A percentile compares a stretch with the other conserved stretches of the same genome.
phyloP scores from a whole-genome alignment of 2,329 filamentous ascomycete genomes.

The Harringtonia lauricola region DNA sequence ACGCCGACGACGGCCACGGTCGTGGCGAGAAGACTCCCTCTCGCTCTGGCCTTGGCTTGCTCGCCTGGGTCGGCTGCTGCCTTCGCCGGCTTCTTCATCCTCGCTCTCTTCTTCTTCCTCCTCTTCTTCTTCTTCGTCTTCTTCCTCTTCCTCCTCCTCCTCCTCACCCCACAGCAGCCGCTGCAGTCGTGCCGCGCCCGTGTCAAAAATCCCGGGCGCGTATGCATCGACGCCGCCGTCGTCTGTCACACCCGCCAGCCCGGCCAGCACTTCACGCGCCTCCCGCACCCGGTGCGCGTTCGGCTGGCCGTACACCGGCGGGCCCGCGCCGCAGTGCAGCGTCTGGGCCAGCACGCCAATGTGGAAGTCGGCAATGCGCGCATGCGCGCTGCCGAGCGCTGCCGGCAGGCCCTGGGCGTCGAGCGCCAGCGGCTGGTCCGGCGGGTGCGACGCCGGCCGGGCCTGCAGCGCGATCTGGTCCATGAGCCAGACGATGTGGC shows the following conservation, averaged over 20 bases:
- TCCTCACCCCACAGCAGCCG: conserved; percentile 3
- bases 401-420: conserved; percentile 22
- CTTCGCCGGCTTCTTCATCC: too few relatives aligned
- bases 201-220: conserved; percentile 33
- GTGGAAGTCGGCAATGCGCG: conserved; percentile 36
- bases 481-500: conserved; percentile 43
- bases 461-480: conserved; percentile 40
- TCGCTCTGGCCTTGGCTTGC: too few relatives aligned
- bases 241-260: conserved; percentile 25
- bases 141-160: not conserved
- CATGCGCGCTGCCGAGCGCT: conserved; percentile 19
- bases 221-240: conserved; percentile 29
- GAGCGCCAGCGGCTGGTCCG: conserved; percentile 17
- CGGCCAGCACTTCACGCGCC: conserved; percentile 39
- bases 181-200: conserved; percentile 7
- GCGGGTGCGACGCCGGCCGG: conserved; percentile 30
- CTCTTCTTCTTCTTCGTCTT: not conserved
- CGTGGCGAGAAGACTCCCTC: too few relatives aligned
- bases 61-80: too few relatives aligned
- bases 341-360: conserved; percentile 39
- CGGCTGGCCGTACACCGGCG: conserved; percentile 16
- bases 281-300: conserved; percentile 32
- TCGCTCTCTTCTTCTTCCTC: too few relatives aligned
- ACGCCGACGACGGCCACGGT: too few relatives aligned
- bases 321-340: conserved; percentile 35